Evolutionary conservation across 2,329 filamentous ascomycete species (phyloP).

Genomic region (Intubia oerlemansii): DNA sequence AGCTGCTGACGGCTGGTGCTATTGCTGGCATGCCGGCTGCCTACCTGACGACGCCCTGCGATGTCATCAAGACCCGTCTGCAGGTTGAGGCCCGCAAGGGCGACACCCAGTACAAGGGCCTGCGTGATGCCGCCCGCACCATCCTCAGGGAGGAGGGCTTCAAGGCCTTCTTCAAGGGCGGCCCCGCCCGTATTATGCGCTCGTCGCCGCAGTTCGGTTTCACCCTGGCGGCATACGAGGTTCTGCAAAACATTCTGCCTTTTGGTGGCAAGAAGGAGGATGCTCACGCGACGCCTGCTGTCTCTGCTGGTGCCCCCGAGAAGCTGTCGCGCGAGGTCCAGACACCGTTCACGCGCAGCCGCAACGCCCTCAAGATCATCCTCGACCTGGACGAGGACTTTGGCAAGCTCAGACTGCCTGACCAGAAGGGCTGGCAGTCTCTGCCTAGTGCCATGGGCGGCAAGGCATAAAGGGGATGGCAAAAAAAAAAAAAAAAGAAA

Average conservation of each 20-base stretch:
- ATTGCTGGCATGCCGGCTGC: slow-evolving; percentile 83
- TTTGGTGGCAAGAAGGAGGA: slow-evolving; percentile 50
- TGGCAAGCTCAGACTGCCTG: slow-evolving; percentile 46
- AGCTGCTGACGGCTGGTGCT: slow-evolving; percentile 83
- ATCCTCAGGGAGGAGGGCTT: slow-evolving; percentile 85
- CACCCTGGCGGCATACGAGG: slow-evolving; percentile 85
- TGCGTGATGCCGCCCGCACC: slow-evolving; percentile 67
- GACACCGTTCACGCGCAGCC: slow-evolving; percentile 37
- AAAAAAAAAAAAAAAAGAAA: no score
- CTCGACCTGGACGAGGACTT: slow-evolving; percentile 89
- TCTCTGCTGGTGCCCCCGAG: slow-evolving; percentile 1
- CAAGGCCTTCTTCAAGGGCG: slow-evolving; percentile 95
- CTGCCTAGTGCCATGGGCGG: slow-evolving; percentile 26
- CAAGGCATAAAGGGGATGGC: neutral
- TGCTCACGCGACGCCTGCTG: slow-evolving; percentile 33
- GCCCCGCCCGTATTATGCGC: slow-evolving; percentile 80
- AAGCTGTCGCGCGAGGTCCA: slow-evolving; percentile 11
- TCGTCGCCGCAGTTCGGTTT: slow-evolving; percentile 97
- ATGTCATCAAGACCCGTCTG: slow-evolving; percentile 96
- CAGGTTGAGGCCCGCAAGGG: slow-evolving; percentile 96
- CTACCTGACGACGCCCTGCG: slow-evolving; percentile 91
- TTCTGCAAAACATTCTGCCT: slow-evolving; percentile 64
- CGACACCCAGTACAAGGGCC: slow-evolving; percentile 66
- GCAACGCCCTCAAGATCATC: slow-evolving; percentile 89
- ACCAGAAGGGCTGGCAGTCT: slow-evolving; percentile 29